Evolutionary conservation across 148 eudicot species (phyloP).

Genomic region (Pharnaceum exiguum): DNA sequence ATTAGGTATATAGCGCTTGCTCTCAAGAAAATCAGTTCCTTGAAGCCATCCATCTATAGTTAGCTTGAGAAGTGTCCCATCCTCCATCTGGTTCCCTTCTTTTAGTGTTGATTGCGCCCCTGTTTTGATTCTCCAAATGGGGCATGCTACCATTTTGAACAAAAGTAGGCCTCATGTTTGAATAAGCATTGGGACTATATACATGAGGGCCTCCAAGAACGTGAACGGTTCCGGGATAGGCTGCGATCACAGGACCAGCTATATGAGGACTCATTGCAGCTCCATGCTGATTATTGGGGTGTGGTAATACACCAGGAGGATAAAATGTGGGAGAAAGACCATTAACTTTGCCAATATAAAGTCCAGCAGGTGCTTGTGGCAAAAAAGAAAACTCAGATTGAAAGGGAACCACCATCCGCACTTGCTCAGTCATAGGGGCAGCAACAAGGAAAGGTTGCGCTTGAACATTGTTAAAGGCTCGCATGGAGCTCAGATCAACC

Average conservation of each 20-base stretch:
- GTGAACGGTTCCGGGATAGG: slow-evolving; percentile 27
- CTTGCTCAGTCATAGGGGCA: slow-evolving; percentile 25
- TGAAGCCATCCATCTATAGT: slow-evolving; percentile 29
- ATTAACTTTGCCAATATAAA: slow-evolving; percentile 24
- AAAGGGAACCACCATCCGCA: slow-evolving; percentile 30
- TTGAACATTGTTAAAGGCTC: slow-evolving; percentile 28
- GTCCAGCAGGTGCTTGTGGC: slow-evolving; percentile 27
- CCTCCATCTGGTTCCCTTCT: slow-evolving; percentile 47
- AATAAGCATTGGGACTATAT: slow-evolving; percentile 16
- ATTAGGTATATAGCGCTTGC: slow-evolving; percentile 2
- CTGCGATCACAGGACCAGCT: slow-evolving; percentile 17
- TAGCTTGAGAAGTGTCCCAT: slow-evolving; percentile 25
- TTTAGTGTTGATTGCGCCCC: slow-evolving; percentile 16
- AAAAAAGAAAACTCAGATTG: slow-evolving; percentile 29
- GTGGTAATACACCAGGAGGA: slow-evolving; percentile 18
- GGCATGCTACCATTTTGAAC: slow-evolving; percentile 19
- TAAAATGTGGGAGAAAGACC: slow-evolving; percentile 14
- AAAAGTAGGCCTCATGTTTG: slow-evolving; percentile 22
- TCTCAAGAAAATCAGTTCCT: slow-evolving; percentile 15
- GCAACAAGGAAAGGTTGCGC: slow-evolving; percentile 28
- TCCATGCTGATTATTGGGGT: slow-evolving; percentile 20
- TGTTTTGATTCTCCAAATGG: slow-evolving; percentile 25
- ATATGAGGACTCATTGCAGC: slow-evolving; percentile 22
- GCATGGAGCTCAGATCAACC: slow-evolving; percentile 36
- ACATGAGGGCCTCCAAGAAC: slow-evolving; percentile 24